Base-by-base conservation (phyloP, 129 eudicot species). In the Ambrosia artemisiifolia region DNA sequence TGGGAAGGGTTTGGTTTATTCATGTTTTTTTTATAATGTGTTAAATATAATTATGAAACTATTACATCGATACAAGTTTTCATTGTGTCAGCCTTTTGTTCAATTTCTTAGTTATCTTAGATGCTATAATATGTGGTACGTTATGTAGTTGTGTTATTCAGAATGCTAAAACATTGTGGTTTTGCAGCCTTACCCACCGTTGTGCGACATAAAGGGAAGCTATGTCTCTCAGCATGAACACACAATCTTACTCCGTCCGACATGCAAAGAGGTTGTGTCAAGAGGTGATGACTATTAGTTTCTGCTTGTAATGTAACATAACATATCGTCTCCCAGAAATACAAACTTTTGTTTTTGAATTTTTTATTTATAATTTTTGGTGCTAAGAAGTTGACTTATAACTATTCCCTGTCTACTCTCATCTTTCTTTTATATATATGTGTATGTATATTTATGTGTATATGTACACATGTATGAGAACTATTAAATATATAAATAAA, bases 141-240 rank as follows among this genome's bases (percentile, higher is more conserved):
- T 4, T 3, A 24, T 24, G 28, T 24, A 24, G 28, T 24, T n/a
- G 68, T 43, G 16, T 60, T 9, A 38, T 72, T 60, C 5, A 59
- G 7, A 36, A 73, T 1, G 34, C 72, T 74, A 74, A 74, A 35
- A 38, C 1, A 35, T 73, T 50, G 3, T 12, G 2, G 18, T 62
- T 69, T 73, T 72, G 83, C 92, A 95, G 99, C 96, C 99, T 1
- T 95, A 84, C 64, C 99, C 99, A 35, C 99, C 99, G 0, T 89
- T 95, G n/a, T 95, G 99, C 67, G 99, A 95, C 69, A 64, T 72
- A 16, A 95, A 86, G 76, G 97, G 99, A 16, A 95, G 99, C 81
- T 90, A 95, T 55, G 96, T 95, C 18, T 86, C 99, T 66, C 99
- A 95, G 75, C 88, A 88, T 67, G 99, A 95, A 81, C 99, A 95